Conservation (phyloP, 192 early-diverging fungal species). For the Backusella tuberculispora region DNA sequence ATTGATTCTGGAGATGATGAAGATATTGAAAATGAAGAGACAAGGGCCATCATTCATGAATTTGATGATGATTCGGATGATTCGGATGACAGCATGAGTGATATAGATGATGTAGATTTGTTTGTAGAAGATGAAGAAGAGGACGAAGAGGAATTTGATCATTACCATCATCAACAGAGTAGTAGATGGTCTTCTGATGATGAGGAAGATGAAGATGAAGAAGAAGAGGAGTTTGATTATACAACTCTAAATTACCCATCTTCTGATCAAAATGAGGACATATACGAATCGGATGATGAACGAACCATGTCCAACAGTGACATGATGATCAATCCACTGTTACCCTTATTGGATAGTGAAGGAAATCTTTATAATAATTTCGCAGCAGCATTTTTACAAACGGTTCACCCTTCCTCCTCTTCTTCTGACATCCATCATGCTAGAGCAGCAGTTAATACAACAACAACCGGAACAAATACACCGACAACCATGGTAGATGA, state of each 20-base stretch:
- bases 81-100: conserved; percentile 22
- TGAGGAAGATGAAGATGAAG: conserved; percentile 30
- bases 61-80: conserved; percentile 30
- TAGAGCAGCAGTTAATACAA: not conserved
- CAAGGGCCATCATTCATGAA: conserved; percentile 37
- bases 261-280: conserved; percentile 28
- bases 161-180: conserved; percentile 12
- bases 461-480: conserved; percentile 1
- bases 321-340: not conserved
- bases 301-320: conserved; percentile 19
- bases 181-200: conserved; percentile 42
- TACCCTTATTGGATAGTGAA: conserved; percentile 21
- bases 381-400: conserved; percentile 33
- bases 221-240: conserved; percentile 36
- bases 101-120: conserved; percentile 13
- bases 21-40: conserved; percentile 42
- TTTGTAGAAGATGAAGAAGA: conserved; percentile 26
- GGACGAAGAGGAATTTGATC: conserved; percentile 25
- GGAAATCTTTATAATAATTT: conserved; percentile 23
- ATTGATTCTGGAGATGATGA: conserved; percentile 41
- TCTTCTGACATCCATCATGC: not conserved
- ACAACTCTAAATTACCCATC: not conserved
- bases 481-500: not conserved
- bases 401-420: conserved; percentile 6
- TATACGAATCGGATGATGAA: conserved; percentile 35